phyloP scores from a whole-genome alignment of 257 asterid genomes.

The Plectranthus barbatus region DNA sequence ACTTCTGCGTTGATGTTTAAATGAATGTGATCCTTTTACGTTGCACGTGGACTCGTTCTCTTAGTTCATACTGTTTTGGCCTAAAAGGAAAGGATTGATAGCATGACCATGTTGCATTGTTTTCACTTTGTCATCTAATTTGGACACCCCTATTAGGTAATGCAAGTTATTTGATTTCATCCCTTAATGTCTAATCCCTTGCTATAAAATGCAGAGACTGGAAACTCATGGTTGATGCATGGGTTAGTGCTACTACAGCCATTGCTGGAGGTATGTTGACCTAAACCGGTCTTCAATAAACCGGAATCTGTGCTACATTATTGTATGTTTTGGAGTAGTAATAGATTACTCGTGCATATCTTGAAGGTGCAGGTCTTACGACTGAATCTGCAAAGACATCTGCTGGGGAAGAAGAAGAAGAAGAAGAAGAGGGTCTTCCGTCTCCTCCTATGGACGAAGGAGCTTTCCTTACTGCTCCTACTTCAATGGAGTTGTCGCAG shows the following conservation, averaged over 20 bases:
- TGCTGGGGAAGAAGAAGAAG: conserved; percentile 30
- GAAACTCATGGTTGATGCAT: conserved; percentile 53
- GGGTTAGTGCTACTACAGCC: conserved; percentile 44
- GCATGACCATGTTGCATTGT: conserved; percentile 5
- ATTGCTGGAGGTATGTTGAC: conserved; percentile 43
- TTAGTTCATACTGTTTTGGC: not conserved
- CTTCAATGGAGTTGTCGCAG: conserved; percentile 58
- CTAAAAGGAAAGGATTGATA: not conserved
- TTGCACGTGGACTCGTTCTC: not conserved
- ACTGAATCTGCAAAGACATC: conserved; percentile 57
- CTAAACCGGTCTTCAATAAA: not conserved
- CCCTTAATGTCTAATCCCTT: not conserved
- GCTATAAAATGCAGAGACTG: conserved; percentile 41
- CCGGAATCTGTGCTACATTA: not conserved
- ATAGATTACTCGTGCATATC: not conserved
- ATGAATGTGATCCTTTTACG: too few relatives aligned
- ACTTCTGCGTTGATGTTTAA: too few relatives aligned
- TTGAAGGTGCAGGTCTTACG: conserved; percentile 28
- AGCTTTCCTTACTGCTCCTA: conserved; percentile 44
- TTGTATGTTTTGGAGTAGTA: not conserved
- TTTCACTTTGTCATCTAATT: not conserved
- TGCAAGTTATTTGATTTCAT: not conserved
- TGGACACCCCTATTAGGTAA: not conserved
- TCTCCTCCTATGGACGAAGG: conserved; percentile 85
- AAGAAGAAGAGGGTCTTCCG: conserved; percentile 73